phyloP scores from a whole-genome alignment of 352 stramenopile species.

The Globisporangium okanoganense region DNA sequence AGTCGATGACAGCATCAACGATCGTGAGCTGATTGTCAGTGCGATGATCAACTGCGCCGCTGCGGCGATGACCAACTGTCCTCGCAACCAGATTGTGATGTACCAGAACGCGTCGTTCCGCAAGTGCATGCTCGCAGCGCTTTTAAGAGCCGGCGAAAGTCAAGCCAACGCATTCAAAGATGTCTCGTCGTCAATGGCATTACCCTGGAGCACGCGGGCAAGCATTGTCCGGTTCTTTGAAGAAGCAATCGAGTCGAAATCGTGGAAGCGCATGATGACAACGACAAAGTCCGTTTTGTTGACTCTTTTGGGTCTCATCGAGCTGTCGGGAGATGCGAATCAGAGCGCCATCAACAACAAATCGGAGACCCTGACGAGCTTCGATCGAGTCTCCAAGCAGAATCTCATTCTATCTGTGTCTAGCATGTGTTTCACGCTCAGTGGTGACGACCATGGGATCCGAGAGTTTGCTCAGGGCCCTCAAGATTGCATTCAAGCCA shows the following conservation, averaged over 20 bases:
- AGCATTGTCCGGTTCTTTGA: constrained; percentile 43
- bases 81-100: constrained; percentile 61
- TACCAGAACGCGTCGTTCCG: constrained; percentile 37
- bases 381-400: constrained; percentile 4
- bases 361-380: background rate
- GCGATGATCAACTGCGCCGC: constrained; percentile 47
- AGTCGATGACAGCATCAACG: background rate
- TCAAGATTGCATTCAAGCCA: constrained; percentile 11
- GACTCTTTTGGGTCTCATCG: constrained; percentile 21
- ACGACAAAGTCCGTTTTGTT: constrained; percentile 16
- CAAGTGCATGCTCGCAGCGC: constrained; percentile 15
- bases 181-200: background rate
- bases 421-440: constrained; percentile 55
- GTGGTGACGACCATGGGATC: constrained; percentile 30
- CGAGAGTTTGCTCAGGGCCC: constrained; percentile 16
- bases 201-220: constrained; percentile 20
- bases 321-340: background rate
- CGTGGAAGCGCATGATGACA: constrained; percentile 44
- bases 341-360: background rate
- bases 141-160: background rate
- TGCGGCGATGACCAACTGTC: constrained; percentile 26
- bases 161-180: background rate
- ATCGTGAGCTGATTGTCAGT: constrained; percentile 20
- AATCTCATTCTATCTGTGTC: constrained; percentile 21
- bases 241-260: constrained; percentile 47